Conservation (phyloP, 441 rosid species). For the Mallotus japonicus region DNA sequence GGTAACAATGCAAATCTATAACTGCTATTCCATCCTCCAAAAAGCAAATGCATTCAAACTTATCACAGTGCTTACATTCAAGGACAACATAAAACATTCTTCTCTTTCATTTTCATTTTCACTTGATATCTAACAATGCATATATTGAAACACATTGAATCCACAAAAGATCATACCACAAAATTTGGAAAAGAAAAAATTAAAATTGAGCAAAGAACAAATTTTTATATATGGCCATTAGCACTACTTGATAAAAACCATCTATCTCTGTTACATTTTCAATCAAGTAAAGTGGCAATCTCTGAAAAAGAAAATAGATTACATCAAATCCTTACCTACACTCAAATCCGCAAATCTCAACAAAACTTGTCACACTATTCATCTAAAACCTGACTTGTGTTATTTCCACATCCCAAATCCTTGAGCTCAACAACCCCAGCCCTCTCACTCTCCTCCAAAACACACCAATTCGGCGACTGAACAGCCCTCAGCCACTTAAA, state of each 20-base stretch:
- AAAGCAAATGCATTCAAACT: not conserved
- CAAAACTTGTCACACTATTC: not conserved
- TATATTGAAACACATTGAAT: not conserved
- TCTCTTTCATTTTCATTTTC: not conserved
- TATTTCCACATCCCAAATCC: conserved; percentile 20
- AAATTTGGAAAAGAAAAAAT: too few species aligned
- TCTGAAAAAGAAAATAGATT: too few species aligned
- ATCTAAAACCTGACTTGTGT: conserved; percentile 4
- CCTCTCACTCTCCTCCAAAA: conserved; percentile 61
- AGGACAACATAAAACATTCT: not conserved
- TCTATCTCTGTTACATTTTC: too few species aligned
- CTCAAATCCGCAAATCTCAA: too few species aligned
- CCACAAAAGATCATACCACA: not conserved
- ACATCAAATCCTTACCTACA: too few species aligned
- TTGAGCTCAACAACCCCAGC: conserved; percentile 35
- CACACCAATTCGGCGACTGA: conserved; percentile 81
- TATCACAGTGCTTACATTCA: too few species aligned
- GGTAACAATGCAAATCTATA: not conserved
- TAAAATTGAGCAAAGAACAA: not conserved
- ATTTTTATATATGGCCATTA: not conserved
- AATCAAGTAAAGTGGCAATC: too few species aligned
- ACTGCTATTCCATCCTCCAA: not conserved
- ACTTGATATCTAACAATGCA: not conserved
- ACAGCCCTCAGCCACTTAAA: conserved; percentile 84
- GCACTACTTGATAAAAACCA: too few species aligned